phyloP scores from a whole-genome alignment of 1,284 basidiomycete genomes.

The Schizophyllum amplum region DNA sequence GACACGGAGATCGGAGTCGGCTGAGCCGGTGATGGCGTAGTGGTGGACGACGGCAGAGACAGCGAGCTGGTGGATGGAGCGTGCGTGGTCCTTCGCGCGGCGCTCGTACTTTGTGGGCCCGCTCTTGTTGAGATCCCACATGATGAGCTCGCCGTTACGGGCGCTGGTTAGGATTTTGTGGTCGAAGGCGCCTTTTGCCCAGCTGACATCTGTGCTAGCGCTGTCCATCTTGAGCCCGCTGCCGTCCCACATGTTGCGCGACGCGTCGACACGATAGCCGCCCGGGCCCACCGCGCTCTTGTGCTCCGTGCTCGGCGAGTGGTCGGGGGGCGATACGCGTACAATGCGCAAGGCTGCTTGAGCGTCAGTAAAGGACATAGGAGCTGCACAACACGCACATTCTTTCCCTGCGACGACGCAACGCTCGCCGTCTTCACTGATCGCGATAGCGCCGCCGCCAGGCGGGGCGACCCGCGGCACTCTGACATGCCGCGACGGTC shows the following conservation, averaged over 20 bases:
- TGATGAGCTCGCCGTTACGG: conserved; percentile 74
- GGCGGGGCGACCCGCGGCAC: conserved; percentile 42
- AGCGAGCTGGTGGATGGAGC: conserved; percentile 69
- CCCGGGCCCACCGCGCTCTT: conserved; percentile 47
- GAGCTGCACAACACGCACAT: conserved; percentile 35
- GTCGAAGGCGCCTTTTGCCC: conserved; percentile 47
- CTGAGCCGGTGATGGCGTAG: conserved; percentile 75
- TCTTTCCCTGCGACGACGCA: conserved; percentile 70
- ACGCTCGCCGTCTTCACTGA: conserved; percentile 52
- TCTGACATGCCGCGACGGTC: conserved; percentile 42
- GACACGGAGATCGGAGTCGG: conserved; percentile 74
- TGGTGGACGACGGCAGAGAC: conserved; percentile 54
- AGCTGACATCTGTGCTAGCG: conserved; percentile 71
- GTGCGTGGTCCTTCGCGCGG: conserved; percentile 64
- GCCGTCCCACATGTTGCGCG: conserved; percentile 65
- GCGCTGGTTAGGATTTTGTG: conserved; percentile 81
- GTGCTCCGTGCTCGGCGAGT: conserved; percentile 34
- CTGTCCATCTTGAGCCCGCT: conserved; percentile 70
- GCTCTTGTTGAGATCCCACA: conserved; percentile 75
- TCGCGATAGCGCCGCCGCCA: conserved; percentile 54
- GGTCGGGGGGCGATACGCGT: conserved; percentile 40
- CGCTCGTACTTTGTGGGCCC: conserved; percentile 66
- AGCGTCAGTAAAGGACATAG: background rate
- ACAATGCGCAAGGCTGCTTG: conserved; percentile 66
- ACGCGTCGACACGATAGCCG: conserved; percentile 55